These are phyloP conservation scores for Penicillium cataractarum DNA, from an alignment of 495 filamentous ascomycete species.

Conservation along the genomic window DNA sequence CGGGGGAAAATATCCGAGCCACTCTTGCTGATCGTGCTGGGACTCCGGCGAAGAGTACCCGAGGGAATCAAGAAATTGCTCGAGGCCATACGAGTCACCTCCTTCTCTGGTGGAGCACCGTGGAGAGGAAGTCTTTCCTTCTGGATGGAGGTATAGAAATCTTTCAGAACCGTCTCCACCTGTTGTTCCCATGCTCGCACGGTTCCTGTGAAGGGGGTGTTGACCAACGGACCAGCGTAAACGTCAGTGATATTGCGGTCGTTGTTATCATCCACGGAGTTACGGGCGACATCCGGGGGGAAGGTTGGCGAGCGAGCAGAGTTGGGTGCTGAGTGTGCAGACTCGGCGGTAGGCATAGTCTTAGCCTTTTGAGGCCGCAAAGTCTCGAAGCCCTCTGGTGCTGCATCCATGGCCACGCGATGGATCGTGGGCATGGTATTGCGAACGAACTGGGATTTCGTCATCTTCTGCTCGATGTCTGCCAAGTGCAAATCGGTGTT, in stretches of 20 bases:
- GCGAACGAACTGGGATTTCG: slow-evolving; percentile 87
- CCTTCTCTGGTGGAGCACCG: slow-evolving; percentile 56
- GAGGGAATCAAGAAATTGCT: slow-evolving; percentile 52
- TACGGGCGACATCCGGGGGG: slow-evolving; percentile 22
- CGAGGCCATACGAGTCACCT: slow-evolving; percentile 43
- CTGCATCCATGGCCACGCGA: slow-evolving; percentile 70
- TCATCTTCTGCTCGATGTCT: slow-evolving; percentile 97
- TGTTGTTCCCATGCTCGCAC: slow-evolving; percentile 86
- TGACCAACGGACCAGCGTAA: slow-evolving; percentile 68
- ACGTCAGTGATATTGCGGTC: slow-evolving; percentile 36
- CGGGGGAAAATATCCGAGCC: slow-evolving; percentile 76
- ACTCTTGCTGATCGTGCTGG: slow-evolving; percentile 89
- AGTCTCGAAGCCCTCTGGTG: slow-evolving; percentile 67
- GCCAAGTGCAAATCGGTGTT: slow-evolving; percentile 96
- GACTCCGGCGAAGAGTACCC: slow-evolving; percentile 75
- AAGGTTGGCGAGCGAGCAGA: slow-evolving; percentile 32
- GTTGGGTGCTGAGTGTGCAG: slow-evolving; percentile 18
- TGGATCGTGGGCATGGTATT: slow-evolving; percentile 93
- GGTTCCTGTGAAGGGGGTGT: slow-evolving; percentile 73
- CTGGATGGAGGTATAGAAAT: slow-evolving; percentile 89
- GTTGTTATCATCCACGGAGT: slow-evolving; percentile 29
- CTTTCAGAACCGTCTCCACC: slow-evolving; percentile 85
- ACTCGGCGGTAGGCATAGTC: slow-evolving; percentile 14
- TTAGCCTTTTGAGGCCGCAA: slow-evolving; percentile 45
- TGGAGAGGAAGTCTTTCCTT: slow-evolving; percentile 82